These are phyloP conservation scores for Malassezia nana DNA, from an alignment of 1,284 basidiomycete genomes.

Conservation along the genomic window DNA sequence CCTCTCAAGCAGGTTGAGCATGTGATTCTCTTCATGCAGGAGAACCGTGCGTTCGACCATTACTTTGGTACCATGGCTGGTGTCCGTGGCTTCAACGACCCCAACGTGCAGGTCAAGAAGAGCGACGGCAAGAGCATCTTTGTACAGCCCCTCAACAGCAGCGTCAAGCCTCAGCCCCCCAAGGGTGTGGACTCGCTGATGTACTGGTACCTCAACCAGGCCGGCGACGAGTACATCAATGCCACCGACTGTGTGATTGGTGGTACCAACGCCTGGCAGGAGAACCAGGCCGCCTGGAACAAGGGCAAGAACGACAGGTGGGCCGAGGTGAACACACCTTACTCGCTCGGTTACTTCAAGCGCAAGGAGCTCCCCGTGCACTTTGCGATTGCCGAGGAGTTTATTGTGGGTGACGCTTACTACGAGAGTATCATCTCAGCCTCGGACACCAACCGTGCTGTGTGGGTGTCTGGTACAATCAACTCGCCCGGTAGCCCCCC, in stretches of 20 bases:
- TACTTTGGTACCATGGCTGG: conserved; percentile 35
- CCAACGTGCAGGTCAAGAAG: conserved; percentile 29
- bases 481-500: conserved; percentile 6
- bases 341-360: conserved; percentile 30
- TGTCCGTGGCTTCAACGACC: conserved; percentile 35
- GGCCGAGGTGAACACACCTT: conserved; percentile 26
- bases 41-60: conserved; percentile 40
- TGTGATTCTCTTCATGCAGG: conserved; percentile 33
- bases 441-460: conserved; percentile 28
- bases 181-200: conserved; percentile 19
- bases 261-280: conserved; percentile 27
- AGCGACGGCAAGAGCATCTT: conserved; percentile 25
- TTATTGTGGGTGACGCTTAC: conserved; percentile 31
- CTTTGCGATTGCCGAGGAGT: conserved; percentile 33
- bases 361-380: conserved; percentile 33
- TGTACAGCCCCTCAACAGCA: conserved; percentile 17
- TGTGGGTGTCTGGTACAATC: conserved; percentile 23
- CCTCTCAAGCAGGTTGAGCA: conserved; percentile 16
- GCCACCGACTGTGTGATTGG: conserved; percentile 30
- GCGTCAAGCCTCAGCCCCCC: not conserved
- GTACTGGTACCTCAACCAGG: conserved; percentile 29
- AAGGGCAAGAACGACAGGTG: conserved; percentile 30
- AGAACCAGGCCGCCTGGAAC: conserved; percentile 32
- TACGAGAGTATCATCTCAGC: conserved; percentile 26
- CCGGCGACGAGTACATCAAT: conserved; percentile 24